These are phyloP conservation scores for Gossypium ekmanianum DNA, from an alignment of 345 rosid genomes.

Conservation along the genomic window DNA sequence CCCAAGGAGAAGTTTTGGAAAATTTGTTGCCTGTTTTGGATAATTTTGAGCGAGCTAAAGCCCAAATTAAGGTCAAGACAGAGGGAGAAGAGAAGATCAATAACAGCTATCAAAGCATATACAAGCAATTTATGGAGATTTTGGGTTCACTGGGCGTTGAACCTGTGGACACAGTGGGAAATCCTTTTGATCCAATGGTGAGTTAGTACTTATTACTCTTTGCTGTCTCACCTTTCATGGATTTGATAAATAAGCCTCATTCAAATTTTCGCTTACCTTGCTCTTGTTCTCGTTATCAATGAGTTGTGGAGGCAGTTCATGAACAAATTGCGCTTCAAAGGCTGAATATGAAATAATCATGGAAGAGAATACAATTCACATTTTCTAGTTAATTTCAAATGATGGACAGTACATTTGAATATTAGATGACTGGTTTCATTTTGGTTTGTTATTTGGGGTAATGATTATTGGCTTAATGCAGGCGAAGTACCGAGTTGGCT, in stretches of 20 bases:
- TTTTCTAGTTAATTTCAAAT: not conserved
- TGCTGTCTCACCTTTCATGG: constrained; percentile 15
- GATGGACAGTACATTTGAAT: not conserved
- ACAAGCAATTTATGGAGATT: constrained; percentile 84
- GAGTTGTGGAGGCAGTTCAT: not conserved
- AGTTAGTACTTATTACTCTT: constrained; percentile 31
- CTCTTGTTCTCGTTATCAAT: too few relatives aligned
- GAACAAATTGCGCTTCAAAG: not conserved
- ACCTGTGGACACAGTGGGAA: constrained; percentile 76
- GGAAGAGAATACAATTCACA: not conserved
- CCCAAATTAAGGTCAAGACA: constrained; percentile 73
- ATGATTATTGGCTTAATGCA: constrained; percentile 45
- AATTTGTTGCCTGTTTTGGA: constrained; percentile 73
- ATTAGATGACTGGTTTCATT: not conserved
- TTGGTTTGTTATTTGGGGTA: constrained; percentile 21
- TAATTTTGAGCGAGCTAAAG: constrained; percentile 93
- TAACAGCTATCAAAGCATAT: constrained; percentile 89
- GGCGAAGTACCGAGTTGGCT: constrained; percentile 61
- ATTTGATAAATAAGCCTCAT: not conserved
- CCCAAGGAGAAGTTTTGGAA: constrained; percentile 94
- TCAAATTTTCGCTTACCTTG: not conserved
- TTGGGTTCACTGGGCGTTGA: constrained; percentile 71
- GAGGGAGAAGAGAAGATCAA: constrained; percentile 91
- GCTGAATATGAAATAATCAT: not conserved
- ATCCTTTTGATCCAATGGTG: constrained; percentile 92